Percentiles rank a stretch among this genome's conserved stretches.
Evolutionary conservation across 176 grass and related monocot species (phyloP).

Genomic region (Chrysopogon serrulatus): DNA sequence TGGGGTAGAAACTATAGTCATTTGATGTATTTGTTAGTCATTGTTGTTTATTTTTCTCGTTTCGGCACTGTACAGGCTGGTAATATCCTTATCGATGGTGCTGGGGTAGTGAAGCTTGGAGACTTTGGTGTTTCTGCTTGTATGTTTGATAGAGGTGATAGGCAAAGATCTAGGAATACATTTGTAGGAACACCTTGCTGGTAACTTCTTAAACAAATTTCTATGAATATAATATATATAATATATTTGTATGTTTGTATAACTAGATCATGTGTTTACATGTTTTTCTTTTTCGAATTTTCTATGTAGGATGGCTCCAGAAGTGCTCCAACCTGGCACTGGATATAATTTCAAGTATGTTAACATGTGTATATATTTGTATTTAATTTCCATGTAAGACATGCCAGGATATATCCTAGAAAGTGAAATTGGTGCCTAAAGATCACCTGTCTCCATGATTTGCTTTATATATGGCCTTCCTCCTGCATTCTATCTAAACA

Average conservation of each 20-base stretch:
- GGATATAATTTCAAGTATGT: conserved; percentile 99
- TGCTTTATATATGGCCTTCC: background rate
- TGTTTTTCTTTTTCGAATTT: conserved; percentile 14
- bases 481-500: background rate
- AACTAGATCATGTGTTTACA: background rate
- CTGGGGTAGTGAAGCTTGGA: conserved; percentile 87
- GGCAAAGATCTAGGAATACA: conserved; percentile 93
- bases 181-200: conserved; percentile 99
- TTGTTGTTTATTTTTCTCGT: conserved; percentile 15
- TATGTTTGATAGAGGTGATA: conserved; percentile 98
- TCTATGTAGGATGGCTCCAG: conserved; percentile 95
- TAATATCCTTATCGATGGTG: conserved; percentile 91
- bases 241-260: background rate
- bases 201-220: conserved; percentile 26
- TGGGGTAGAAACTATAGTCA: background rate
- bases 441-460: background rate
- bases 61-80: conserved; percentile 66
- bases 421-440: conserved; percentile 2
- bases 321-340: conserved; percentile 90
- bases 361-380: conserved; percentile 5
- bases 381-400: background rate
- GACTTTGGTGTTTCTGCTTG: conserved; percentile 97
- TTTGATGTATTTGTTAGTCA: background rate
- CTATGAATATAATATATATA: too few relatives aligned
- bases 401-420: background rate